Percentiles rank a stretch among this genome's conserved stretches.
Conservation (phyloP, 1,284 basidiomycete genomes). For the Austroboletus novae-zelandiae region DNA sequence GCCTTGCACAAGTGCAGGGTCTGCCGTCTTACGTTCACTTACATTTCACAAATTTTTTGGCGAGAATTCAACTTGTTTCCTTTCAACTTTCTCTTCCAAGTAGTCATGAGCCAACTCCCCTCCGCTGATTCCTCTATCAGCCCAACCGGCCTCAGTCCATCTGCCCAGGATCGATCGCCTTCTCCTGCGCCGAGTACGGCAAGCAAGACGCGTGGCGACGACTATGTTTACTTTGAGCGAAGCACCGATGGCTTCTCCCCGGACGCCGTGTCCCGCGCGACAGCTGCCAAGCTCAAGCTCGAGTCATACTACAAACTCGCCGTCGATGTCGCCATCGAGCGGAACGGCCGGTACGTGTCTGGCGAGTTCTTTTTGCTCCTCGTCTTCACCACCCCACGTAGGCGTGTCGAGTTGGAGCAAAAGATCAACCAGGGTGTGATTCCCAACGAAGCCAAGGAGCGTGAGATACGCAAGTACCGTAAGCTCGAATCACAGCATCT, state of each 20-base stretch:
- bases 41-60: slow-evolving; percentile 10
- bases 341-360: slow-evolving; percentile 70
- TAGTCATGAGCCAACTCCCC: slow-evolving; percentile 30
- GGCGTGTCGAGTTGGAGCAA: slow-evolving; percentile 84
- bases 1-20: too few species aligned
- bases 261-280: slow-evolving; percentile 76
- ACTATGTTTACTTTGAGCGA: slow-evolving; percentile 87
- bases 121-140: slow-evolving; percentile 26
- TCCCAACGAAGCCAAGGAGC: slow-evolving; percentile 75
- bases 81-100: slow-evolving; percentile 3
- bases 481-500: slow-evolving; percentile 85
- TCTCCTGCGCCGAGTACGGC: slow-evolving; percentile 32
- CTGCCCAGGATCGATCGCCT: slow-evolving; percentile 27
- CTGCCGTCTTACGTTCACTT: slow-evolving; percentile 6
- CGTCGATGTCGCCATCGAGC: slow-evolving; percentile 87
- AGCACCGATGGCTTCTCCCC: slow-evolving; percentile 70
- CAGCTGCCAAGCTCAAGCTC: slow-evolving; percentile 85
- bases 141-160: slow-evolving; percentile 16
- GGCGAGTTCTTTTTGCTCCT: slow-evolving; percentile 4
- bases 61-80: background rate
- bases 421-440: slow-evolving; percentile 63
- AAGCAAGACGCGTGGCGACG: slow-evolving; percentile 36
- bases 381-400: slow-evolving; percentile 43
- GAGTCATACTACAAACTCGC: slow-evolving; percentile 92
- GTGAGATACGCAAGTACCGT: slow-evolving; percentile 79